Percentiles rank a stretch among this genome's conserved stretches.
Conservation (phyloP, 768 basidiomycete species). For the Collybiopsis confluens region DNA sequence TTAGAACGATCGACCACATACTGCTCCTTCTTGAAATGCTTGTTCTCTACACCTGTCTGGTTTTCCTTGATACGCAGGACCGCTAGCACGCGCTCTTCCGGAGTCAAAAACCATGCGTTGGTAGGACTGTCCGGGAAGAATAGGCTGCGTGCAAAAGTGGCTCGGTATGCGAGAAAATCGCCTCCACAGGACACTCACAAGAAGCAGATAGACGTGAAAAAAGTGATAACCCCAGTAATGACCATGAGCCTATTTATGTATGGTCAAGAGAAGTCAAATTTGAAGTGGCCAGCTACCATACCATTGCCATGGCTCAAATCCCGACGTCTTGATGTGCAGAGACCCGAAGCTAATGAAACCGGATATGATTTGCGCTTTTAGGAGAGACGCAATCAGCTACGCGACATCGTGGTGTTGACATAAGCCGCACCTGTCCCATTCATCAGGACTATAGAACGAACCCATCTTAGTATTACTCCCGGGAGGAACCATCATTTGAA, state of each 20-base stretch:
- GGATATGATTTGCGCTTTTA: slow-evolving; percentile 63
- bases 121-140: slow-evolving; percentile 75
- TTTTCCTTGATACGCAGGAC: slow-evolving; percentile 68
- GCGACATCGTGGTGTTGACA: background rate
- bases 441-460: slow-evolving; percentile 53
- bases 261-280: background rate
- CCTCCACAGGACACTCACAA: slow-evolving; percentile 37
- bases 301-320: slow-evolving; percentile 57
- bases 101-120: slow-evolving; percentile 69
- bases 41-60: slow-evolving; percentile 81
- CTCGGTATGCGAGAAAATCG: background rate
- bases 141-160: slow-evolving; percentile 41
- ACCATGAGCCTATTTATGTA: slow-evolving; percentile 53
- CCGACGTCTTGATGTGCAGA: slow-evolving; percentile 38
- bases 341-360: slow-evolving; percentile 60
- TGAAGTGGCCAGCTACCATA: slow-evolving; percentile 14
- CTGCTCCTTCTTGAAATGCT: slow-evolving; percentile 78
- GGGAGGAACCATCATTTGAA: slow-evolving; percentile 43
- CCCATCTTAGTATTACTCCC: slow-evolving; percentile 20
- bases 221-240: slow-evolving; percentile 59
- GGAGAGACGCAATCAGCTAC: background rate
- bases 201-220: slow-evolving; percentile 46
- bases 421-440: slow-evolving; percentile 55
- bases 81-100: slow-evolving; percentile 57
- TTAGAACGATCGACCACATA: slow-evolving; percentile 28